Percentiles rank a stretch among this genome's conserved stretches.
Evolutionary conservation across 139 green algal genomes (phyloP).

Genomic region (Chlorella sp.): DNA sequence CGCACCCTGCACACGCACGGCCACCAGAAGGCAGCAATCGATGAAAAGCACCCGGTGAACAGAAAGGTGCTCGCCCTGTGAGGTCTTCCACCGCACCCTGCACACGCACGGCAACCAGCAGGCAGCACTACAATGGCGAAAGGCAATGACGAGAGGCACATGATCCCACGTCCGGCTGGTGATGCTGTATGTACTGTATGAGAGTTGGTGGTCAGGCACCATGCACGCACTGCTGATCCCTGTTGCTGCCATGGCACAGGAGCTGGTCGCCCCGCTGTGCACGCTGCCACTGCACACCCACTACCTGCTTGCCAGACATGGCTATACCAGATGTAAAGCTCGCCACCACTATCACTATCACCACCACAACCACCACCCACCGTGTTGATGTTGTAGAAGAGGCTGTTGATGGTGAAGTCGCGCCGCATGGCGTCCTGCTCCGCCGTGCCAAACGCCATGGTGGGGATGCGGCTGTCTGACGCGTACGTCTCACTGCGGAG

Average conservation of each 20-base stretch:
- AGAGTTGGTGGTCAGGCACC: background rate
- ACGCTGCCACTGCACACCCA: background rate
- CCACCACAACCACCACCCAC: background rate
- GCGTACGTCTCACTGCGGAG: conserved; percentile 91
- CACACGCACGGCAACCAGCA: background rate
- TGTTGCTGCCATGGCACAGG: background rate
- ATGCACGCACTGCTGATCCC: background rate
- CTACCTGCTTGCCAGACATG: background rate
- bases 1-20: background rate
- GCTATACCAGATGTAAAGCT: background rate
- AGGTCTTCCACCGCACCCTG: background rate
- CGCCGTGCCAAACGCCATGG: conserved; percentile 84
- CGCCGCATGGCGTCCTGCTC: conserved; percentile 60
- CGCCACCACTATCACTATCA: background rate
- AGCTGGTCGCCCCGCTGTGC: background rate
- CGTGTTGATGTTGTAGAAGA: conserved; percentile 97
- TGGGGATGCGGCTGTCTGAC: conserved; percentile 76
- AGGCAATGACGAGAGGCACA: too few species aligned
- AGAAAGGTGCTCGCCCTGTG: background rate
- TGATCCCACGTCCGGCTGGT: background rate
- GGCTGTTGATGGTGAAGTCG: conserved; percentile 94
- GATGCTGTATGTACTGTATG: background rate
- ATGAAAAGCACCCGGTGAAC: background rate
- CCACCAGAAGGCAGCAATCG: too few species aligned
- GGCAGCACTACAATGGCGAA: too few species aligned